Base-by-base conservation (phyloP, 495 filamentous ascomycete genomes). In the Xylaria bambusicola region DNA sequence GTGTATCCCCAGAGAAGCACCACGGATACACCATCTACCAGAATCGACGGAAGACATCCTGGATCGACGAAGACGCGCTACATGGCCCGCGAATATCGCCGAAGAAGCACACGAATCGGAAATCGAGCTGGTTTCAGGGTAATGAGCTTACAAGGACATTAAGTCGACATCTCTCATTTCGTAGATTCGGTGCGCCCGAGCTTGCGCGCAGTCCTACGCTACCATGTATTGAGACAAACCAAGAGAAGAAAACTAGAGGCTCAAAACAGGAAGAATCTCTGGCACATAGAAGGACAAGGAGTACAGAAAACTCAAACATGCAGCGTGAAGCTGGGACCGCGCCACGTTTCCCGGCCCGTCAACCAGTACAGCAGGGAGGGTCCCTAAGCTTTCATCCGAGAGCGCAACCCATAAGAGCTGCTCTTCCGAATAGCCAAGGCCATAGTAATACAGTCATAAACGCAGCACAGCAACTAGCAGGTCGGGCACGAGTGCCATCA, bases 61-160 rank as follows among this genome's bases (percentile, higher is more conserved):
- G 74, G 74, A 73, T 78, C 24, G 75, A 78, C 52, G 74, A 73
- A 49, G 75, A 77, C 36, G 71, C 71, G 41, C 41, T 77, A 6
- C 74, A 78, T 62, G 75, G 73, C 10, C 76, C 74, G 5, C 69
- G 71, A 44, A 46, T 75, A 7, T 66, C 66, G 47, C 52, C 68
- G 41, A 26, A 45, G 51, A 60, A 62, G 44, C 65, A 55, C 26
- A 26, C 58, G 9, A 44, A 47, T 26, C 23, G 66, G 24, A 64
- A 58, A 44, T 47, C 53, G 56, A 64, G 52, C 53, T 70, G 68
- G 68, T 54, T 70, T 27, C 52, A 49, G 8, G 63, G 65, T 26
- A 51, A 46, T 2, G 58, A 51, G 33, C 33, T 56, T 15, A 55
- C 50, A 13, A 63, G 68, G 17, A 66, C 68, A 1, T 56, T 68